Evolutionary conservation across 495 filamentous ascomycete species (phyloP), one percentile per base, ranked within the genome.

Genomic region (Podospora pseudoanserina): DNA sequence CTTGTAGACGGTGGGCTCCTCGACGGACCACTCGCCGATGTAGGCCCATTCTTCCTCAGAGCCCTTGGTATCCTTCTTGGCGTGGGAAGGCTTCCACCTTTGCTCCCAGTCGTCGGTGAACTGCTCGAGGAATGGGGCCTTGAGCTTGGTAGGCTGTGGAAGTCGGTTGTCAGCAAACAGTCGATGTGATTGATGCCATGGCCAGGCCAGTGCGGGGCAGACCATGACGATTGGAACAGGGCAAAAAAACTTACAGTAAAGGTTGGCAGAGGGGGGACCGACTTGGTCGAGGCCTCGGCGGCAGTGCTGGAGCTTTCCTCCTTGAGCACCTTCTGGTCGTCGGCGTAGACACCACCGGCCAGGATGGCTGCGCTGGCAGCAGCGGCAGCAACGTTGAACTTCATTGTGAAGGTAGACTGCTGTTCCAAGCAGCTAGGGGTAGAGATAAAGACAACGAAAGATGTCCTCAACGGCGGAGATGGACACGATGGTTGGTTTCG

Each of bases 41-140:
- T 97, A 99, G 64, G 93, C 92, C 95, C 95, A 98, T 73, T 98
- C 95, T 79, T 99, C 95, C 64, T 94, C 91, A 39, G 89, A 85
- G 74, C 91, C 84, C 67, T 82, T 82, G 30, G 75, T 81, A 68
- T 96, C 92, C 87, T 98, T 98, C 87, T 98, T 98, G 70, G 96
- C 96, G 75, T 95, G 90, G 20, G 93, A 97, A 67, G 89, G 85
- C 81, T 93, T 91, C 96, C 96, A 99, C 78, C 96, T 84, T 60
- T 84, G 82, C 64, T 97, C 87, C 94, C 95, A 97, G 81, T 91
- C 94, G 67, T 93, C 89, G 79, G 92, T 96, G 85, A 99, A 99
- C 80, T 99, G 96, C 83, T 99, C 96, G 67, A 97, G 81, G 89
- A 99, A 98, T 55, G 93, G 91, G 68, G 91, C 96, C 80, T 98